Conservation (phyloP, 2,329 filamentous ascomycete species). For the Sclerotinia spermophila region DNA sequence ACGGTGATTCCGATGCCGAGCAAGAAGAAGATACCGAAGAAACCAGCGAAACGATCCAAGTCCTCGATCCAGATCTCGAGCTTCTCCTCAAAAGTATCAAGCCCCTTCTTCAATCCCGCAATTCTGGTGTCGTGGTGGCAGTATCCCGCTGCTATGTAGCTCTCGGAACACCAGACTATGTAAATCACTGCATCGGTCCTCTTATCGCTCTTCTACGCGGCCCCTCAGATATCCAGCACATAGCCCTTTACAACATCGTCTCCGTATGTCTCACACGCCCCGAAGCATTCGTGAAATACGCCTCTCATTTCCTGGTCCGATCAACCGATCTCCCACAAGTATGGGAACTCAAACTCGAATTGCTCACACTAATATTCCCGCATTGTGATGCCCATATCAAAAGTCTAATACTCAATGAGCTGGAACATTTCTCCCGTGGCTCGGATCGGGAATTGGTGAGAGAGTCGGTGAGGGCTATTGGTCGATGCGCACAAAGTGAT, state of each 20-base stretch:
- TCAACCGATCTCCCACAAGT: slow-evolving; percentile 75
- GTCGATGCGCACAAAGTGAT: slow-evolving; percentile 83
- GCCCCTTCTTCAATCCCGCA: slow-evolving; percentile 86
- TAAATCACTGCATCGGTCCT: slow-evolving; percentile 73
- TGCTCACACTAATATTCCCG: slow-evolving; percentile 87
- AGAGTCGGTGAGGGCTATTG: slow-evolving; percentile 89
- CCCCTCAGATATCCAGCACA: slow-evolving; percentile 80
- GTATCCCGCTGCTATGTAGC: slow-evolving; percentile 82
- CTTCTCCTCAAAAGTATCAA: slow-evolving; percentile 75
- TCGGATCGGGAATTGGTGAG: slow-evolving; percentile 74
- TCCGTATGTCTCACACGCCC: slow-evolving; percentile 79
- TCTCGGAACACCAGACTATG: slow-evolving; percentile 74
- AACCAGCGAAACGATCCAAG: slow-evolving; percentile 48
- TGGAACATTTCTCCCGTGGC: slow-evolving; percentile 86
- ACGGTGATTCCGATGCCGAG: slow-evolving; percentile 58
- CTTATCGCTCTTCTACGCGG: slow-evolving; percentile 81
- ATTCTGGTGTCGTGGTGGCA: slow-evolving; percentile 86
- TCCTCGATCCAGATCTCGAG: slow-evolving; percentile 77
- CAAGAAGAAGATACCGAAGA: slow-evolving; percentile 41
- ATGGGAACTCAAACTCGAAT: slow-evolving; percentile 88
- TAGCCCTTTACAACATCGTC: slow-evolving; percentile 91
- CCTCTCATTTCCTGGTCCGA: slow-evolving; percentile 83
- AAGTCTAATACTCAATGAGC: slow-evolving; percentile 82
- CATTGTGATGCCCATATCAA: slow-evolving; percentile 72
- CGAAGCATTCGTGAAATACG: slow-evolving; percentile 78